phyloP scores from a whole-genome alignment of 75 land plant genomes.

The Cupressus sempervirens region DNA sequence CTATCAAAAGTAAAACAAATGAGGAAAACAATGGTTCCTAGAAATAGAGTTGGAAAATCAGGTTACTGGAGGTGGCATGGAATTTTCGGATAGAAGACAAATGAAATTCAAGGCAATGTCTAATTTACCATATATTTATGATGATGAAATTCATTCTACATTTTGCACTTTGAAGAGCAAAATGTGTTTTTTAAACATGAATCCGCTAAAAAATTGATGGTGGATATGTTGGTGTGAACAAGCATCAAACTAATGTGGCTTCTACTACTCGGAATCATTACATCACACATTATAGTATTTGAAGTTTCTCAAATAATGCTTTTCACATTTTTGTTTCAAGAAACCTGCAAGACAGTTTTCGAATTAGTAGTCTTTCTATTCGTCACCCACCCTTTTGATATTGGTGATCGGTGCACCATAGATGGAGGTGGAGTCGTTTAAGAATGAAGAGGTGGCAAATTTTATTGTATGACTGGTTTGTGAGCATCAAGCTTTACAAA shows the following conservation, averaged over 20 bases:
- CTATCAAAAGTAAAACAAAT: too few relatives aligned
- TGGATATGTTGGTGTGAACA: neutral
- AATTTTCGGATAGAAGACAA: neutral
- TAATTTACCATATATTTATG: neutral
- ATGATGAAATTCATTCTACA: neutral
- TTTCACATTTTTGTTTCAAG: constrained; percentile 51
- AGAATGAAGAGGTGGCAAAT: too few relatives aligned
- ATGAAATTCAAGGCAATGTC: neutral
- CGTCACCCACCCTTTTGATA: constrained; percentile 63
- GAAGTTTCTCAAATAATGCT: constrained; percentile 33
- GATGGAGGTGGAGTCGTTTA: constrained; percentile 50
- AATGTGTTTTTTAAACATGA: neutral
- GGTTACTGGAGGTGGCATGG: neutral
- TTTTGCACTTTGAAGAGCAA: neutral
- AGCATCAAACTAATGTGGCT: constrained; percentile 27
- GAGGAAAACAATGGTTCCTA: neutral
- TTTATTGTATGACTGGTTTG: too few relatives aligned
- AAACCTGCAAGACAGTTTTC: constrained; percentile 61
- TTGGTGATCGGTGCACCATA: too few relatives aligned
- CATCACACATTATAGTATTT: constrained; percentile 33
- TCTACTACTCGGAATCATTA: constrained; percentile 43
- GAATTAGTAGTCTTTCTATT: constrained; percentile 60
- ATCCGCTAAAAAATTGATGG: neutral
- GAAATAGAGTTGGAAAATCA: neutral
- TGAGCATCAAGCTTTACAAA: too few relatives aligned